A percentile compares a stretch with the other conserved stretches of the same genome.
These are phyloP conservation scores for Cyamopsis tetragonoloba DNA, from an alignment of 306 rosid genomes.

Conservation along the genomic window DNA sequence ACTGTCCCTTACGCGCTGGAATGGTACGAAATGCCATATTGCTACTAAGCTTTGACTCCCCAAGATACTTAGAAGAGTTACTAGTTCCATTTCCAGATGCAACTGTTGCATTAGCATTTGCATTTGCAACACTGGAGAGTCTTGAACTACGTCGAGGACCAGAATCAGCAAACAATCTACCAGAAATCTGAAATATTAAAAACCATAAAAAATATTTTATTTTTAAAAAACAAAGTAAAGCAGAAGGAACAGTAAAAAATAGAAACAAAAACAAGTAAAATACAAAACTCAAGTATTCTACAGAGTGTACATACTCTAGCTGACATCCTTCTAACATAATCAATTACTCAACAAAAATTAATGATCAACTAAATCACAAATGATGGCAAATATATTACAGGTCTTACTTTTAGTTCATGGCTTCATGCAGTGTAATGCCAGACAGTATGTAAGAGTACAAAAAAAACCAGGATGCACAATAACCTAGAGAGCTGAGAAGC, in stretches of 20 bases:
- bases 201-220: too few relatives aligned
- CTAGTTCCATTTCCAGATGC: slow-evolving; percentile 69
- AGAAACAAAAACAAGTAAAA: slow-evolving; percentile 8
- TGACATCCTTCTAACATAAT: neutral
- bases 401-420: slow-evolving; percentile 5
- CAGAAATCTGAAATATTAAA: slow-evolving; percentile 55
- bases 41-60: slow-evolving; percentile 73
- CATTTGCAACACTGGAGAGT: slow-evolving; percentile 64
- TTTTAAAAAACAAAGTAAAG: neutral
- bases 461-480: slow-evolving; percentile 1
- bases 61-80: slow-evolving; percentile 77
- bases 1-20: slow-evolving; percentile 68
- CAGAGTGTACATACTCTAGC: neutral
- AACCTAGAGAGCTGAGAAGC: neutral
- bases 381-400: slow-evolving; percentile 6
- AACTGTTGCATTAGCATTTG: slow-evolving; percentile 53
- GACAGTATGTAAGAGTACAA: neutral
- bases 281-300: slow-evolving; percentile 4
- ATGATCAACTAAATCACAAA: neutral
- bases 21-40: slow-evolving; percentile 69
- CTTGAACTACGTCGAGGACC: slow-evolving; percentile 90
- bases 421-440: neutral
- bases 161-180: slow-evolving; percentile 91
- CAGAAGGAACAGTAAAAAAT: slow-evolving; percentile 1
- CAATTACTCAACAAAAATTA: neutral